A percentile compares a stretch with the other conserved stretches of the same genome.
phyloP scores from a whole-genome alignment of 306 rosid species.

The Ceratonia siliqua region DNA sequence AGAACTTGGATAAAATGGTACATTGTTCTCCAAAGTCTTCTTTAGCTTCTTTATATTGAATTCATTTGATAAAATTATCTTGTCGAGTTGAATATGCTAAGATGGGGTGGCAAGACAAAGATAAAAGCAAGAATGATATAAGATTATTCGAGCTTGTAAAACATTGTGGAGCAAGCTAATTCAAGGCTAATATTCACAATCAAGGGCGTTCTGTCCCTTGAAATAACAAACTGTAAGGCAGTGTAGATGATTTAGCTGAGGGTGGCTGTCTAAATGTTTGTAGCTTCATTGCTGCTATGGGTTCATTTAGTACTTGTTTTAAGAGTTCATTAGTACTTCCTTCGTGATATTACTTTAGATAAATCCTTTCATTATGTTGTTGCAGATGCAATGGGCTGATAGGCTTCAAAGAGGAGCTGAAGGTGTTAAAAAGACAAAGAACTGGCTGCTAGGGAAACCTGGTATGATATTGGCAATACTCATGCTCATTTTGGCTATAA shows the following conservation, averaged over 20 bases:
- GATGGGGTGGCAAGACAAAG: not conserved
- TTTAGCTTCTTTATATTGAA: not conserved
- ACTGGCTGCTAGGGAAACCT: constrained; percentile 80
- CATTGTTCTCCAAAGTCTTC: constrained; percentile 3
- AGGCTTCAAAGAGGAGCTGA: constrained; percentile 82
- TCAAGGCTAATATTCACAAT: not conserved
- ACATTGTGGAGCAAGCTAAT: constrained; percentile 14
- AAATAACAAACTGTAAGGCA: not conserved
- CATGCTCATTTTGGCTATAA: constrained; percentile 82
- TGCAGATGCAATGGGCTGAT: constrained; percentile 96
- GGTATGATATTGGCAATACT: constrained; percentile 78
- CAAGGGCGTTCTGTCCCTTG: not conserved
- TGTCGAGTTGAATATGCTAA: not conserved
- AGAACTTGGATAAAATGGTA: constrained; percentile 92
- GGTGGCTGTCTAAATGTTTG: not conserved
- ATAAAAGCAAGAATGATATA: not conserved
- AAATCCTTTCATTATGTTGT: constrained; percentile 22
- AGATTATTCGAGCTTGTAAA: constrained; percentile 11
- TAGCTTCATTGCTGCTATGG: not conserved
- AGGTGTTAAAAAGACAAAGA: constrained; percentile 79
- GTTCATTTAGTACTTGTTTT: too few relatives aligned
- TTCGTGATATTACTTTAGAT: not conserved
- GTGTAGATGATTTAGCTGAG: not conserved
- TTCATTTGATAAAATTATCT: constrained; percentile 9
- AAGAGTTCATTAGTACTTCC: not conserved